Conservation (phyloP, 306 rosid genomes). For the Delonix regia region DNA sequence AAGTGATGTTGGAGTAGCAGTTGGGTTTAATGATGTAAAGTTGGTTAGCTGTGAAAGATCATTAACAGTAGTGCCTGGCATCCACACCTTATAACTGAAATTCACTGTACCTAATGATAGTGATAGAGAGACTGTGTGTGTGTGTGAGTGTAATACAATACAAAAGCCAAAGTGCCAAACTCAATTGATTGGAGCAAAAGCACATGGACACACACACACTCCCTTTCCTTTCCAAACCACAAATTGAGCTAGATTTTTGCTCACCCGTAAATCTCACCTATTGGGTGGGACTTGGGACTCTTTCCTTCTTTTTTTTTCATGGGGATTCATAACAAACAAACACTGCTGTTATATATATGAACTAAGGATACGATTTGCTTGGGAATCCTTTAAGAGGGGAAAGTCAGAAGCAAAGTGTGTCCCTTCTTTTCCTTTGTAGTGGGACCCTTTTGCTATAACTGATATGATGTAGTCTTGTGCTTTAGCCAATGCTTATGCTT, state of each 20-base stretch:
- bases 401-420: neutral
- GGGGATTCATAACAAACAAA: constrained; percentile 14
- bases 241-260: constrained; percentile 6
- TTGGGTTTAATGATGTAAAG: constrained; percentile 37
- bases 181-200: constrained; percentile 39
- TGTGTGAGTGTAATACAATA: too few species aligned
- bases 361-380: constrained; percentile 18
- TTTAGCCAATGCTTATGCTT: neutral
- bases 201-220: constrained; percentile 40
- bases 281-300: too few species aligned
- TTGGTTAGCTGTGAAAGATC: constrained; percentile 30
- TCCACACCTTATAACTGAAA: constrained; percentile 37
- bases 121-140: constrained; percentile 9
- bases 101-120: constrained; percentile 32
- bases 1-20: neutral
- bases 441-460: constrained; percentile 40
- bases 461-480: neutral
- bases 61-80: neutral
- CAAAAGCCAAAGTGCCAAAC: constrained; percentile 39
- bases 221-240: constrained; percentile 25
- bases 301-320: neutral
- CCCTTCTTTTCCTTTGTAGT: neutral
- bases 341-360: neutral
- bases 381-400: neutral
- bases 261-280: constrained; percentile 9